Conservation (phyloP, 805 yeast species). For the Saccharomycopsis guyanensis region DNA sequence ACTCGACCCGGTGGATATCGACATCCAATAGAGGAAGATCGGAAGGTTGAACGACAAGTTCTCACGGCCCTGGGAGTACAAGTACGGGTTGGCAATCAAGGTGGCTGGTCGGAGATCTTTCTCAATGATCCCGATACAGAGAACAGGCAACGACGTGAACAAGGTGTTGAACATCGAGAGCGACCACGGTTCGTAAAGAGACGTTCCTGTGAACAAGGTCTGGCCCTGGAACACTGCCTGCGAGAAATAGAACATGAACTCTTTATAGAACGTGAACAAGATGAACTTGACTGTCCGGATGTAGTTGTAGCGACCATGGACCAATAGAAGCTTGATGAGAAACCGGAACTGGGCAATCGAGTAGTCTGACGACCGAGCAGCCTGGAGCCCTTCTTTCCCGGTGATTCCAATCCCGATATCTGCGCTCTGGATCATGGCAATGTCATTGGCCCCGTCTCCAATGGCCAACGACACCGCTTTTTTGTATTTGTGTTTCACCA, state of each 20-base stretch:
- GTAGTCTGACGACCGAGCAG: conserved; percentile 91
- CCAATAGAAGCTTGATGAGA: conserved; percentile 72
- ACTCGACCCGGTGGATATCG: conserved; percentile 66
- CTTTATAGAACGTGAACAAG: conserved; percentile 91
- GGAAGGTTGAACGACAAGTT: conserved; percentile 66
- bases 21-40: conserved; percentile 71
- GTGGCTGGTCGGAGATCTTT: conserved; percentile 86
- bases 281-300: conserved; percentile 88
- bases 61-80: conserved; percentile 69
- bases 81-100: conserved; percentile 82
- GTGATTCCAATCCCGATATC: conserved; percentile 97
- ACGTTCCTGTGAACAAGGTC: conserved; percentile 86
- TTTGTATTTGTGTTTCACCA: conserved; percentile 65
- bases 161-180: conserved; percentile 94
- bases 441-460: conserved; percentile 99
- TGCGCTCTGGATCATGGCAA: conserved; percentile 98
- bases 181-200: conserved; percentile 93
- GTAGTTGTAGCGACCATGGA: conserved; percentile 95
- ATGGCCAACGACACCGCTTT: conserved; percentile 82
- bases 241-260: conserved; percentile 78
- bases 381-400: conserved; percentile 95
- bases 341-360: conserved; percentile 92
- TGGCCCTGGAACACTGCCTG: conserved; percentile 83
- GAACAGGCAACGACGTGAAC: conserved; percentile 86
- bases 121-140: conserved; percentile 93